These are phyloP conservation scores for Barnettozyma siamensis DNA, from an alignment of 805 yeast species.

Conservation along the genomic window DNA sequence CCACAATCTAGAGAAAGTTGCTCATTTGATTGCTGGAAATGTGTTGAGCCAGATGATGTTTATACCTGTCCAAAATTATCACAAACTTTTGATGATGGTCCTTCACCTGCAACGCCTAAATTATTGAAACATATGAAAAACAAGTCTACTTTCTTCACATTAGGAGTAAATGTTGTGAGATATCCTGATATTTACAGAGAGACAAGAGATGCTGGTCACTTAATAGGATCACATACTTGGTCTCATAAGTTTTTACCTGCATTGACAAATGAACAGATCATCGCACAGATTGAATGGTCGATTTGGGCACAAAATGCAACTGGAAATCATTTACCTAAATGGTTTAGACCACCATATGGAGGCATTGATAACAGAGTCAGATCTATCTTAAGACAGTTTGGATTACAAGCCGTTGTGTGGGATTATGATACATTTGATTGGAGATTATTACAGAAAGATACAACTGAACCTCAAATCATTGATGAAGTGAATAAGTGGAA, in stretches of 20 bases:
- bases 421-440: conserved; percentile 89
- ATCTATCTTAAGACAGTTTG: conserved; percentile 72
- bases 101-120: conserved; percentile 62
- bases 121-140: conserved; percentile 48
- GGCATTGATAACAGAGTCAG: conserved; percentile 87
- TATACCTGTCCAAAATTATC: conserved; percentile 67
- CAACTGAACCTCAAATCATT: conserved; percentile 47
- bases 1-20: conserved; percentile 50
- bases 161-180: conserved; percentile 75
- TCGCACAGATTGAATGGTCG: conserved; percentile 91
- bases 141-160: conserved; percentile 74
- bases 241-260: conserved; percentile 80
- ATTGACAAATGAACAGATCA: conserved; percentile 69
- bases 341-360: conserved; percentile 97
- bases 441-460: conserved; percentile 54
- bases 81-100: conserved; percentile 96
- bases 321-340: conserved; percentile 76
- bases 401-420: conserved; percentile 87
- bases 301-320: conserved; percentile 98
- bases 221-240: conserved; percentile 90
- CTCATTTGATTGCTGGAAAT: conserved; percentile 81
- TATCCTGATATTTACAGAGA: conserved; percentile 66
- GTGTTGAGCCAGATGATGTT: conserved; percentile 72
- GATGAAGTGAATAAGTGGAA: conserved; percentile 54
- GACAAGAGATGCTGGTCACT: conserved; percentile 59